Percentiles rank a stretch among this genome's conserved stretches.
phyloP scores from a whole-genome alignment of 768 basidiomycete genomes.

The Auricularia sp. region DNA sequence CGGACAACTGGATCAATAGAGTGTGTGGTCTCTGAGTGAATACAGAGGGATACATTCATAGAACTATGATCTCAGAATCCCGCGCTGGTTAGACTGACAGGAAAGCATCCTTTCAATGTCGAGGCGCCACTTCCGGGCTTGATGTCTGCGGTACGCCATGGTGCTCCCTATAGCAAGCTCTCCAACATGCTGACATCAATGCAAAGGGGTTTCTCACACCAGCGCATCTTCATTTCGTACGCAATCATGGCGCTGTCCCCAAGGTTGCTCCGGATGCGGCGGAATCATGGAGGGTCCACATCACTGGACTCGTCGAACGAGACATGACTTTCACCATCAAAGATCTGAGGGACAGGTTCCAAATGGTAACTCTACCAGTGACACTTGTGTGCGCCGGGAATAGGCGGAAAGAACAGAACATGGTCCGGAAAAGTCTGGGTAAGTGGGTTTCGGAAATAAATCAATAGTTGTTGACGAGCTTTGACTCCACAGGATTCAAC shows the following conservation, averaged over 20 bases:
- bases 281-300: conserved; percentile 33
- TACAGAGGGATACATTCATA: neutral
- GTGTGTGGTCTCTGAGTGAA: conserved; percentile 9
- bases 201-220: conserved; percentile 45
- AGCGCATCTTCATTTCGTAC: conserved; percentile 43
- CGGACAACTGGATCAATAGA: conserved; percentile 32
- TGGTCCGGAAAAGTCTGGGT: conserved; percentile 41
- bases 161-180: no score
- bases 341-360: conserved; percentile 36
- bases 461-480: neutral
- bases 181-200: neutral
- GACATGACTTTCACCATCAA: conserved; percentile 31
- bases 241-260: conserved; percentile 54
- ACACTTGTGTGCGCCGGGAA: conserved; percentile 59
- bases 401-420: conserved; percentile 55
- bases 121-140: conserved; percentile 39
- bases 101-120: conserved; percentile 52
- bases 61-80: conserved; percentile 17
- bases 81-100: conserved; percentile 40
- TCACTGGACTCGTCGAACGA: conserved; percentile 32
- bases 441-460: neutral
- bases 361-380: conserved; percentile 46
- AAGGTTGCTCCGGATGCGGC: conserved; percentile 27
- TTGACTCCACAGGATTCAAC: conserved; percentile 25
- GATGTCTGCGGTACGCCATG: conserved; percentile 25